Conservation (phyloP, 805 yeast genomes). For the Clavispora fructus region DNA sequence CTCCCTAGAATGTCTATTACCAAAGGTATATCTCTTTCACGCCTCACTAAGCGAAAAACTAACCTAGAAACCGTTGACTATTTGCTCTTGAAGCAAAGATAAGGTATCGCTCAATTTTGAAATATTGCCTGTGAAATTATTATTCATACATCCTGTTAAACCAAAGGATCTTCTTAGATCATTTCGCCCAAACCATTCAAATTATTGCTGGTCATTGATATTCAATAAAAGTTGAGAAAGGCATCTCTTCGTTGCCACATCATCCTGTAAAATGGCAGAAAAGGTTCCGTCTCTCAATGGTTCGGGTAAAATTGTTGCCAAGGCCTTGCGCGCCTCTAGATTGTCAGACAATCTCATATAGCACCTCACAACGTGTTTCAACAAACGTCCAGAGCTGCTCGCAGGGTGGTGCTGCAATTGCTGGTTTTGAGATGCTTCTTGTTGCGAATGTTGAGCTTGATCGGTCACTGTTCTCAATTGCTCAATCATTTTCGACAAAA, state of each 20-base stretch:
- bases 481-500: conserved; percentile 80
- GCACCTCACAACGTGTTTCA: conserved; percentile 92
- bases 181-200: too few species aligned
- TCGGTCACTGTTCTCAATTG: conserved; percentile 54
- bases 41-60: too few species aligned
- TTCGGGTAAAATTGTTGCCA: conserved; percentile 79
- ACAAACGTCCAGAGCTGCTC: conserved; percentile 65
- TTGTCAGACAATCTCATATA: conserved; percentile 87
- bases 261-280: conserved; percentile 72
- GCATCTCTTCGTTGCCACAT: conserved; percentile 81
- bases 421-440: neutral
- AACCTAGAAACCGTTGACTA: too few species aligned
- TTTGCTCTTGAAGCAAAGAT: too few species aligned
- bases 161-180: too few species aligned
- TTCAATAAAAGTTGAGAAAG: conserved; percentile 75
- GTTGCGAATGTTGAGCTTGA: conserved; percentile 9
- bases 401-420: conserved; percentile 14
- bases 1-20: too few species aligned
- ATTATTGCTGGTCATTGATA: conserved; percentile 29
- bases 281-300: conserved; percentile 86
- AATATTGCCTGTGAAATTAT: too few species aligned
- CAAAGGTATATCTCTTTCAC: too few species aligned
- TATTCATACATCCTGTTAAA: too few species aligned
- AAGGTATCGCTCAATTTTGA: too few species aligned
- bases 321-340: conserved; percentile 81